Percentiles rank a stretch among this genome's conserved stretches.
Conservation (phyloP, 1,139 yeast species). For the Hanseniaspora gamundiae region DNA sequence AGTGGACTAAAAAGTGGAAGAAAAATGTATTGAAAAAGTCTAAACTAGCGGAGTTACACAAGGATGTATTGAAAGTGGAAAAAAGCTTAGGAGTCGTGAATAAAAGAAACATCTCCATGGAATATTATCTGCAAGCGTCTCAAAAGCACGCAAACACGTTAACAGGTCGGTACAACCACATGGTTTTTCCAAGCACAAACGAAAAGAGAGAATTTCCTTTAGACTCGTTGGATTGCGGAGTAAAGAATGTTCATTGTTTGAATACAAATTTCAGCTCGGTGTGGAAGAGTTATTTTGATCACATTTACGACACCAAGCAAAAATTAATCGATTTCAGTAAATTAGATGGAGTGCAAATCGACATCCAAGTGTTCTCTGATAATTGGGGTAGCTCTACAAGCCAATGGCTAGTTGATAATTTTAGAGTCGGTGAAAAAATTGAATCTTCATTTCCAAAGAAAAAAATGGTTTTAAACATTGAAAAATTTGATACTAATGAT, state of each 20-base stretch:
- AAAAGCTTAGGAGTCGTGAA: constrained; percentile 24
- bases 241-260: no score
- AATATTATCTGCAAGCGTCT: constrained; percentile 2
- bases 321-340: neutral
- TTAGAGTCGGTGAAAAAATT: constrained; percentile 10
- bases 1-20: constrained; percentile 24
- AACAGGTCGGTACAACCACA: neutral
- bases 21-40: constrained; percentile 26
- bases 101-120: constrained; percentile 3
- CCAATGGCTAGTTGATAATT: constrained; percentile 8
- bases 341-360: neutral
- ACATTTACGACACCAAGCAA: neutral
- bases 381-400: neutral
- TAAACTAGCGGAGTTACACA: constrained; percentile 28
- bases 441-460: constrained; percentile 10
- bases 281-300: neutral
- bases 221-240: no score
- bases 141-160: neutral
- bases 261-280: constrained; percentile 1
- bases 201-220: constrained; percentile 4
- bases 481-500: constrained; percentile 1
- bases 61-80: constrained; percentile 31
- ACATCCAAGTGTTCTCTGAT: neutral
- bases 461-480: constrained; percentile 11
- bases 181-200: constrained; percentile 4